Conservation (phyloP, 306 rosid species). For the Fagus sylvatica region DNA sequence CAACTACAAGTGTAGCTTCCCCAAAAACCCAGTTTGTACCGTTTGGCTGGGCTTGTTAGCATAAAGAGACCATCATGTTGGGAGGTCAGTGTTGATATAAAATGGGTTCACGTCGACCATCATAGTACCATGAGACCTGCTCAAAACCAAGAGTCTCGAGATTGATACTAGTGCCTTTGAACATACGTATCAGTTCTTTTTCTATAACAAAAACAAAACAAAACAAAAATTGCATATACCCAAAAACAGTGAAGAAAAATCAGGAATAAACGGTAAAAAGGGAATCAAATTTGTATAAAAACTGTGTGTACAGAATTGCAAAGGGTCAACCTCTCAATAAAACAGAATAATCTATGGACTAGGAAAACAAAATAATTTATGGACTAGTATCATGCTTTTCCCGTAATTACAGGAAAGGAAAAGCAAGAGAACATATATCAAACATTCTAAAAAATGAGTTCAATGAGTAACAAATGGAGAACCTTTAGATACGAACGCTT, state of each 20-base stretch:
- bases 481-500: constrained; percentile 64
- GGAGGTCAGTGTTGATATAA: not conserved
- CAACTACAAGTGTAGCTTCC: not conserved
- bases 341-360: not conserved
- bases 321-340: not conserved
- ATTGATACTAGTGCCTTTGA: not conserved
- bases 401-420: constrained; percentile 7
- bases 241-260: not conserved
- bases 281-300: not conserved
- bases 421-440: constrained; percentile 7
- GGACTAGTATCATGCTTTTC: not conserved
- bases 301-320: not conserved
- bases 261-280: not conserved
- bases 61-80: not conserved
- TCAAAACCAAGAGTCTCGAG: not conserved
- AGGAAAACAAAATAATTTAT: not conserved
- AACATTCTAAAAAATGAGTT: not conserved
- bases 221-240: not conserved
- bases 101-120: not conserved
- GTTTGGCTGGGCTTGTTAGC: not conserved
- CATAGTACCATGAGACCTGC: not conserved
- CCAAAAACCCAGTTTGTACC: not conserved
- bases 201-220: not conserved
- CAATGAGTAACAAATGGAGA: constrained; percentile 25
- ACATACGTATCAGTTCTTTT: not conserved